A percentile compares a stretch with the other conserved stretches of the same genome.
Conservation (phyloP, 169 alveolate genomes). For the Plasmodium coatneyi region DNA sequence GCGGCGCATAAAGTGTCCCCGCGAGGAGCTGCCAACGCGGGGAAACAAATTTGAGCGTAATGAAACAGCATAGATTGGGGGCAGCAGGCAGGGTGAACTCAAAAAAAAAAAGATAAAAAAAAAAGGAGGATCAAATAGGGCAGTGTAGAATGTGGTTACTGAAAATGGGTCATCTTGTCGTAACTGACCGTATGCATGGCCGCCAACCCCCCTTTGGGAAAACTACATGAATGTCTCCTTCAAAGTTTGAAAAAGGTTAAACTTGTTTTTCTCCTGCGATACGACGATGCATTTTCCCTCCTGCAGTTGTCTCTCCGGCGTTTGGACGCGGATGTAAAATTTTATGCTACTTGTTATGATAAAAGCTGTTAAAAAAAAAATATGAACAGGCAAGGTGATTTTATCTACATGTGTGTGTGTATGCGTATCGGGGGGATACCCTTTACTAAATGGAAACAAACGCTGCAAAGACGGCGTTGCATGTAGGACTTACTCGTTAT, state of each 20-base stretch:
- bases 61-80: not conserved
- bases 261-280: not conserved
- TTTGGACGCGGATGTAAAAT: constrained; percentile 63
- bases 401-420: not conserved
- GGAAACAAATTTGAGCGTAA: not conserved
- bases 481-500: constrained; percentile 27
- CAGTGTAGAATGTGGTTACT: not conserved
- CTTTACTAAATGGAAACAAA: not conserved
- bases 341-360: constrained; percentile 38
- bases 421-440: not conserved
- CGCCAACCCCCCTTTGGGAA: not conserved
- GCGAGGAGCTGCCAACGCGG: not conserved
- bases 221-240: constrained; percentile 7
- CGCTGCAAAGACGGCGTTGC: not conserved
- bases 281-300: constrained; percentile 57
- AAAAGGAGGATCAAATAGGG: not conserved
- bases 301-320: constrained; percentile 21
- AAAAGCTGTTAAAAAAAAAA: constrained; percentile 27
- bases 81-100: not conserved
- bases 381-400: not conserved
- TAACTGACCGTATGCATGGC: not conserved
- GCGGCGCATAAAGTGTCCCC: not conserved
- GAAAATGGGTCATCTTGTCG: not conserved
- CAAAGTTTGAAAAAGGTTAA: constrained; percentile 12
- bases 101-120: not conserved